Evolutionary conservation across 805 yeast species (phyloP), one percentile per base, ranked within the genome.

Genomic region (Ogataea nitratoaversa): DNA sequence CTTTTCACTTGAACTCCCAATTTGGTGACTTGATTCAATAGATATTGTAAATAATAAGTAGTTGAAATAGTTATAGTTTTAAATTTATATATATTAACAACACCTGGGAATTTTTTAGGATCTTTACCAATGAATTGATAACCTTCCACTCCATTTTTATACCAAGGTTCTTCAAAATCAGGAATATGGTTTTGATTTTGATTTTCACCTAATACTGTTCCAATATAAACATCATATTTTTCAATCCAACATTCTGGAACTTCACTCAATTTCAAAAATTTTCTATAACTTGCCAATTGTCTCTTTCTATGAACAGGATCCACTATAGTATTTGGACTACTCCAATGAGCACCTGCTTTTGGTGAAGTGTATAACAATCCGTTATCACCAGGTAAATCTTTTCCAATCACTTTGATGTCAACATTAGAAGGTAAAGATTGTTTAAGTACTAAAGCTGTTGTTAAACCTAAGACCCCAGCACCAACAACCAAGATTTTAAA

Each of bases 291-390:
- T 6, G 48, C 44, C 23, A 41, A 41, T 37, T 70, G 76, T 37
- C 63, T 50, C 34, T 67, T 66, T 19, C 20, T 27, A 8, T 20
- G 13, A 3, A 31, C 11, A 5, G n/a, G 23, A 11, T 40, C 44
- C 4, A 54, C 50, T 8, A 43, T 38, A 8, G 51, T 34, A n/a
- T 68, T 67, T 41, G 62, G 61, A 3, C 71, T 62, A n/a, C 57
- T 64, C 84, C 87, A 81, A 45, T 79, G 78, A 27, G 87, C 88
- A 4, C 88, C 87, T 1, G 86, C 88, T 54, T 69, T 76, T 2
- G 85, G 84, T 0, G 84, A 78, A 1, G 84, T 70, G 52, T 76
- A 81, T 5, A 69, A 66, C 4, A 44, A 30, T 34, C 67, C 68
- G n/a, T 56, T 43, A 38, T 80, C 84, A 2, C 85, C 84, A 0